Evolutionary conservation across 2,329 filamentous ascomycete species (phyloP), one percentile per base, ranked within the genome.

Genomic region (Acarospora socialis): DNA sequence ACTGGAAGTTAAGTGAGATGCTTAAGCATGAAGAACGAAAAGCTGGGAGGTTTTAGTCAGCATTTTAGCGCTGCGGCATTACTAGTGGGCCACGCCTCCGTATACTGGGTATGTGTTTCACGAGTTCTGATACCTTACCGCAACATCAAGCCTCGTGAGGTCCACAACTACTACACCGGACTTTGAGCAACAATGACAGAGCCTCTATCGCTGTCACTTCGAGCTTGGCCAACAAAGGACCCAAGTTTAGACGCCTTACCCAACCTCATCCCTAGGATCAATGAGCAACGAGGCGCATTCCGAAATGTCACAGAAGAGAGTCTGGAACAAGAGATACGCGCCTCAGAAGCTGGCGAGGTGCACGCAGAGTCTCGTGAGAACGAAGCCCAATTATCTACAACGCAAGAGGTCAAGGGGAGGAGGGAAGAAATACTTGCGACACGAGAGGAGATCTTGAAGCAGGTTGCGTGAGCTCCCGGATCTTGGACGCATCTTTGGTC

Each of bases 281-380:
- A 84, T 44, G 56, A 62, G 25, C 76, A 92, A 47, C 76, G 80
- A 38, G 82, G 81, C 9, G 81, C 82, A 15, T 92, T 95, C 51
- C 77, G 82, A 37, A 66, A 76, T 44, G 65, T 95, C 41, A 81
- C 74, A 30, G 81, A 92, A 53, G 67, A 73, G 30, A 68, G 73
- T 25, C 60, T 95, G 21, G 68, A 67, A 30, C 69, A 76, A 21
- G 77, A 90, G 46, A 75, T 90, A 31, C 57, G 61, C 24, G 53
- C 59, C 16, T 53, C 62, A 18, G 56, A 60, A 28, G 55, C 48
- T 15, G 41, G 52, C 12, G 57, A 59, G 22, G 55, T 55, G 5
- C 53, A 54, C 10, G 43, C 47, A 15, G 13, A 35, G 5, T 34
- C 32, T 22, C 63, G 65, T 27, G 64, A 59, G 17, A 64, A 65